Conservation (phyloP, 371 early-diverging fungal species). For the Mortierella sp. region DNA sequence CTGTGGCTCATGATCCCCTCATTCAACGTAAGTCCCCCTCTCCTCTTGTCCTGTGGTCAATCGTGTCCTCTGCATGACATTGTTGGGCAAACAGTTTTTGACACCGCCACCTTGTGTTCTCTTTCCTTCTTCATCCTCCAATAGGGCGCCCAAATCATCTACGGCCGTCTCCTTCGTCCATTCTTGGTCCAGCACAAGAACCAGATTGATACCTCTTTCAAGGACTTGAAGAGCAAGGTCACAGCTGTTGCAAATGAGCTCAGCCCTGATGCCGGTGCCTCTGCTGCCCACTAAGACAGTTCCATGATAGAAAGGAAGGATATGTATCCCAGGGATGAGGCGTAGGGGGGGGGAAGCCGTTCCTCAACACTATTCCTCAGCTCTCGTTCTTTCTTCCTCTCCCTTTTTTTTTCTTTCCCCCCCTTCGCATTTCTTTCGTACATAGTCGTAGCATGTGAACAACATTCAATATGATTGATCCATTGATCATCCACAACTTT, state of each 20-base stretch:
- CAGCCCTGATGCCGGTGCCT: slow-evolving; percentile 31
- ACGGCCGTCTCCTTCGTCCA: slow-evolving; percentile 66
- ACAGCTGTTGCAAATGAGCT: slow-evolving; percentile 52
- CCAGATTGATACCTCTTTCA: slow-evolving; percentile 45
- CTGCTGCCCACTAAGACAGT: slow-evolving; percentile 35
- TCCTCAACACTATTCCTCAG: too few relatives aligned
- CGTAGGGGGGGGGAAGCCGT: too few relatives aligned
- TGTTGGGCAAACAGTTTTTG: too few relatives aligned
- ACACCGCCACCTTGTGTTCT: too few relatives aligned
- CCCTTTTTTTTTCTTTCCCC: slow-evolving; percentile 1
- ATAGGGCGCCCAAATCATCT: slow-evolving; percentile 68
- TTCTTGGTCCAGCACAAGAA: slow-evolving; percentile 58
- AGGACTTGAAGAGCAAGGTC: slow-evolving; percentile 53
- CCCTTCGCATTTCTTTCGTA: background rate
- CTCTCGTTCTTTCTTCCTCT: background rate
- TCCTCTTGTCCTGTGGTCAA: too few relatives aligned
- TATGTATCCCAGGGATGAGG: background rate
- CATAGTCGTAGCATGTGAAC: background rate
- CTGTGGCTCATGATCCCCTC: slow-evolving; percentile 87
- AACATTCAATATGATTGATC: too few relatives aligned
- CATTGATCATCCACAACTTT: too few relatives aligned
- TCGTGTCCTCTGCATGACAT: too few relatives aligned
- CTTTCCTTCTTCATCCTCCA: background rate
- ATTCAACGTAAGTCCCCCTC: slow-evolving; percentile 66
- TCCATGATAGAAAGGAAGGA: background rate